Evolutionary conservation across 306 rosid genomes (phyloP), one percentile per base, ranked within the genome.

Genomic region (Corylus avellana): DNA sequence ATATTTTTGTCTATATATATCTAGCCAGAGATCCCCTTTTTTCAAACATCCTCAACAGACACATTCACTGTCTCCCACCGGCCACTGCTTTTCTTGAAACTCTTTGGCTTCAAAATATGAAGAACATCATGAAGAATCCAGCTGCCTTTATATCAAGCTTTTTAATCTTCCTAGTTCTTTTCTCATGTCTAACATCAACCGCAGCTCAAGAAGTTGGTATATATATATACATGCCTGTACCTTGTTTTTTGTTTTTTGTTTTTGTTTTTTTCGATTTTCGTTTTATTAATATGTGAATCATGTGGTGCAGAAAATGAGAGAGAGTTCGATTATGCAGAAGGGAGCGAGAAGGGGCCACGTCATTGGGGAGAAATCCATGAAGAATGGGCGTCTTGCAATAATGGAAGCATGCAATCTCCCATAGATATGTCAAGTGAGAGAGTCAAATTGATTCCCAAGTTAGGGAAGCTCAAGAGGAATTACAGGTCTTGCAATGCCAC

Each of bases 381-480:
- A 80, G 97, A 85, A 76, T 89, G 96, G 96, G 85, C 18, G 53
- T 69, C 80, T 27, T 90, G 97, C 67, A 81, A 90, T 14, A 64
- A 49, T 63, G 97, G 97, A 4, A 48, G 2, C 47, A n/a, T 83
- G 87, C 97, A 91, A 76, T 92, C 96, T 79, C 93, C 97, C 1
- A 82, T 92, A 67, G 96, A 92, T 81, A 18, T 92, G 85, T 63
- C 86, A 68, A 84, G 61, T 17, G 67, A 5, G 5, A 84, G 87
- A 35, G 86, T 85, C 55, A 85, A n/a, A 61, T 8, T 86, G n/a
- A 75, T 82, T 4, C 84, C 89, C 10, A 72, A 75, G 27, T 81
- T 86, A 29, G 86, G 85, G 20, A 32, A 77, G 54, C 70, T 92
- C 0, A 82, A 68, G 51, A 88, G 51, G 16, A 18, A 10, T 37